phyloP scores from a whole-genome alignment of 176 grass and related monocot genomes.

The bread wheat (Triticum aestivum) region IWGSC_CS_RefSeq_v2.1 NC_057814.1:523596341-523596840 shows the following conservation, averaged over 20 bases:
- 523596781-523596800: conserved; percentile 40
- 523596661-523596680: conserved; percentile 48
- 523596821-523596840: conserved; percentile 40
- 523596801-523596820: conserved; percentile 43
- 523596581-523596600: conserved; percentile 33
- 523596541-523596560: conserved; percentile 21
- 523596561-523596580: not conserved
- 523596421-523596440: not conserved
- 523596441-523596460: conserved; percentile 36
- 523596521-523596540: conserved; percentile 47
- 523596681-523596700: conserved; percentile 36
- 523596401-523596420: conserved; percentile 20
- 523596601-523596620: conserved; percentile 55
- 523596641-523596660: not conserved
- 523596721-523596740: conserved; percentile 21
- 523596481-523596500: conserved; percentile 40
- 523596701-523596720: conserved; percentile 31
- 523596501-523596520: conserved; percentile 36
- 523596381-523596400: not conserved
- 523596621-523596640: not conserved
- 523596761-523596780: conserved; percentile 57
- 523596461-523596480: conserved; percentile 32
- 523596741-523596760: conserved; percentile 37
- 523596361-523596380: not conserved
- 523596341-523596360: not conserved